Evolutionary conservation across 306 rosid genomes (phyloP).

Genomic region (Oxytropis ochrocephala): DNA sequence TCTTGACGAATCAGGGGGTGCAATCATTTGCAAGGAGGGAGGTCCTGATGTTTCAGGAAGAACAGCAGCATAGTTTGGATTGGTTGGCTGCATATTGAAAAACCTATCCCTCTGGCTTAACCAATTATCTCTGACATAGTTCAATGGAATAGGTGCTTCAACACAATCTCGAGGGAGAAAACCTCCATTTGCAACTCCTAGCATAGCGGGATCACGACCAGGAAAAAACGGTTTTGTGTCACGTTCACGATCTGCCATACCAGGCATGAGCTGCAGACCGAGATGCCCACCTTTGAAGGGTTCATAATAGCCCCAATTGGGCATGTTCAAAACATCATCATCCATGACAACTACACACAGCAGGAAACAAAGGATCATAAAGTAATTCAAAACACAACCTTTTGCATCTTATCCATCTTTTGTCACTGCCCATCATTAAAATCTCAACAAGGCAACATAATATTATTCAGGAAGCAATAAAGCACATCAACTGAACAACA

Average conservation of each 20-base stretch:
- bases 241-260: conserved; percentile 71
- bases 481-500: background rate
- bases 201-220: conserved; percentile 61
- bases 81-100: conserved; percentile 58
- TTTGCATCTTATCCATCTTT: conserved; percentile 10
- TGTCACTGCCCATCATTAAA: conserved; percentile 12
- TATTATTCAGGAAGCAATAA: background rate
- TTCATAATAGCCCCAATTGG: conserved; percentile 95
- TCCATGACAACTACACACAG: conserved; percentile 72
- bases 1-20: conserved; percentile 42
- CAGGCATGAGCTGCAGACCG: conserved; percentile 89
- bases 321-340: conserved; percentile 86
- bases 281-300: conserved; percentile 81
- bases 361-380: conserved; percentile 19
- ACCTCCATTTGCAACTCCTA: conserved; percentile 49
- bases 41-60: conserved; percentile 64
- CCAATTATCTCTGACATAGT: conserved; percentile 76
- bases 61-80: conserved; percentile 52
- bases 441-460: background rate
- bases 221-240: conserved; percentile 63
- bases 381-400: conserved; percentile 2
- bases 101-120: conserved; percentile 63
- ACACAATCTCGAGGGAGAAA: conserved; percentile 62
- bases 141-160: conserved; percentile 47
- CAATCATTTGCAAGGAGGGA: conserved; percentile 54